Base-by-base conservation (phyloP, 768 basidiomycete species). In the Ramaria rubella region DNA sequence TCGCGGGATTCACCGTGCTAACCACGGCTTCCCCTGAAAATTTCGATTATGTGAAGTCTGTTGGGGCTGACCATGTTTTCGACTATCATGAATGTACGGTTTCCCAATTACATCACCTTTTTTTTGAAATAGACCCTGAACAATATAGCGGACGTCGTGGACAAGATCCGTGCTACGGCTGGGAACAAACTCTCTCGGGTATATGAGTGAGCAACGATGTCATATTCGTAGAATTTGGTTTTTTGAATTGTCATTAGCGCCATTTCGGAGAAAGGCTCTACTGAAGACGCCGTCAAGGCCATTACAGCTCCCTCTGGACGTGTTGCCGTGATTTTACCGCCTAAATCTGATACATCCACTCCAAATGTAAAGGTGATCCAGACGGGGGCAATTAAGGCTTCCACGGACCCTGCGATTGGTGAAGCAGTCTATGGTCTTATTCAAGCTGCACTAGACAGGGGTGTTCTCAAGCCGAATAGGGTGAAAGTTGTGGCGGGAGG, bases 11-110 rank as follows among this genome's bases (percentile, higher is more conserved):
- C 56, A 62, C 62, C 8, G 69, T 75, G 36, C 56, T 71, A n/a
- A 66, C 71, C 4, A 72, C 72, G 1, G 68, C 73, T 2, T 73
- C 71, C 8, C 63, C 70, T 5, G 59, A 61, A 44, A 74, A 75
- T 57, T 66, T 66, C 21, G 67, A 60, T 1, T 63, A 69, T n/a
- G 54, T 76, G 38, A 68, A 65, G 43, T 55, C 63, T 1, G 60
- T 69, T 4, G 76, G 76, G 3, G 76, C 74, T 0, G 66, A 69
- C 23, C 66, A 63, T 7, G 65, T 68, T 3, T 66, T 73, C 42
- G 69, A 72, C 55, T 64, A 72, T 58, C 56, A 60, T 24, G 62
- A 61, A 12, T 9, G 44, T 24, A 46, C 9, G 44, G 9, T 12
- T 9, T 9, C 9, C n/a, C n/a, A 14, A 23, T 12, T 11, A 14